Base-by-base conservation (phyloP, 2,329 filamentous ascomycete species). In the Juglanconis sp. region DNA sequence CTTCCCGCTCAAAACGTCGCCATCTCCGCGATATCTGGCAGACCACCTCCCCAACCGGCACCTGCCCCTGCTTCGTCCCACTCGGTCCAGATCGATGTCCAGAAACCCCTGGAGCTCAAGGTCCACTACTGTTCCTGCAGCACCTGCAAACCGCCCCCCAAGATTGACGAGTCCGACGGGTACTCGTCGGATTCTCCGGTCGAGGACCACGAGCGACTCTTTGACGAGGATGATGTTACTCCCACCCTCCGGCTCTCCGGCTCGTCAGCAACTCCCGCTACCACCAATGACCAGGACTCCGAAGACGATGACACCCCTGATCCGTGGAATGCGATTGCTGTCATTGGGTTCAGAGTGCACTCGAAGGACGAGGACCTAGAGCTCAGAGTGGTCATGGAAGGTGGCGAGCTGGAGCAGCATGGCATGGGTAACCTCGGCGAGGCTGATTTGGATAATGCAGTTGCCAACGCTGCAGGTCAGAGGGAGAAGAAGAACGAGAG, bases 271-370 rank as follows among this genome's bases (percentile, higher is more conserved):
- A 64, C 69, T 1, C 66, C 68, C 3, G 68, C 58, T 6, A 63
- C 59, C 42, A 60, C 68, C 4, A 74, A 76, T 6, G 72, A 76
- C 2, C 81, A 82, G 42, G 79, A 82, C 24, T 77, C 77, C 0
- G 81, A 85, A 9, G 82, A 84, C 64, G 82, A 85, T 59, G 79
- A 83, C 63, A 74, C 78, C 66, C 71, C 77, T 31, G 79, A 83
- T 31, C 81, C 83, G 1, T 88, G 86, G 85, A 87, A 87, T 68
- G 85, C 85, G 4, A 79, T 87, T 50, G 82, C 79, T 56, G 81
- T 87, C 17, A 79, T 88, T 0, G 85, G 86, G 0, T 73, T 88
- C 55, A 79, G 84, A 4, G 81, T 88, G 5, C 88, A 87, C 69
- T 79, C 81, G 68, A 83, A 82, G 66, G 76, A 87, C 67, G 77